phyloP scores from a whole-genome alignment of 2,329 filamentous ascomycete species.

The Diaporthe australafricana region DNA sequence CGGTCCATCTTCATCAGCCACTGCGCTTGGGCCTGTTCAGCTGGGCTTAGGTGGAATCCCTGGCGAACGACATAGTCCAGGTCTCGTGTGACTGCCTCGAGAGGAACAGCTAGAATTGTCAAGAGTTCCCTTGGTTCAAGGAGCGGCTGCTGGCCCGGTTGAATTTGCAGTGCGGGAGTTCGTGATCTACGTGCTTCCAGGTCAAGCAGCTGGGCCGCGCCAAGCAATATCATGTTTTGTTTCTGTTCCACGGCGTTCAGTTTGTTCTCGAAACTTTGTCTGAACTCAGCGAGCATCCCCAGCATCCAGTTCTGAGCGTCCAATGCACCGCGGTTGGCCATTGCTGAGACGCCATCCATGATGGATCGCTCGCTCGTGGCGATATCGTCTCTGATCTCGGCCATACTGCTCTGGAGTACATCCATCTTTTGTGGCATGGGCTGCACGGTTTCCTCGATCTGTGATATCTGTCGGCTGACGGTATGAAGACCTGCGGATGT shows the following conservation, averaged over 20 bases:
- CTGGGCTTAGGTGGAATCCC: neutral
- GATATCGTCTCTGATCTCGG: neutral
- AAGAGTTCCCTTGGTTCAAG: neutral
- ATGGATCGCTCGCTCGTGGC: neutral
- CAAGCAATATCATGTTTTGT: neutral
- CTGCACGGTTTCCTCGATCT: neutral
- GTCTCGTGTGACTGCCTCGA: neutral
- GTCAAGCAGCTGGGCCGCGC: neutral
- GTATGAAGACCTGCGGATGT: neutral
- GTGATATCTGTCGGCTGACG: neutral
- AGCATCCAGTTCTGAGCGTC: neutral
- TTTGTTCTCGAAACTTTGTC: neutral
- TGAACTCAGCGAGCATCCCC: neutral
- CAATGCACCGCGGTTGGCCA: conserved; percentile 1
- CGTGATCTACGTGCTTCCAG: neutral
- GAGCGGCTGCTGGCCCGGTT: neutral
- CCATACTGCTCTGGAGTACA: neutral
- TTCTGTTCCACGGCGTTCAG: neutral
- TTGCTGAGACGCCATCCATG: neutral
- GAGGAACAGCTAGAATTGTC: neutral
- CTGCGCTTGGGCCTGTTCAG: neutral
- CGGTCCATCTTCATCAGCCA: neutral
- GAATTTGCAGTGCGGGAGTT: neutral
- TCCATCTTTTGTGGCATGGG: conserved; percentile 2
- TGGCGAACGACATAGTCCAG: neutral